Evolutionary conservation across 805 yeast genomes (phyloP), one percentile per base, ranked within the genome.

Genomic region (Allodekkera sacchari): DNA sequence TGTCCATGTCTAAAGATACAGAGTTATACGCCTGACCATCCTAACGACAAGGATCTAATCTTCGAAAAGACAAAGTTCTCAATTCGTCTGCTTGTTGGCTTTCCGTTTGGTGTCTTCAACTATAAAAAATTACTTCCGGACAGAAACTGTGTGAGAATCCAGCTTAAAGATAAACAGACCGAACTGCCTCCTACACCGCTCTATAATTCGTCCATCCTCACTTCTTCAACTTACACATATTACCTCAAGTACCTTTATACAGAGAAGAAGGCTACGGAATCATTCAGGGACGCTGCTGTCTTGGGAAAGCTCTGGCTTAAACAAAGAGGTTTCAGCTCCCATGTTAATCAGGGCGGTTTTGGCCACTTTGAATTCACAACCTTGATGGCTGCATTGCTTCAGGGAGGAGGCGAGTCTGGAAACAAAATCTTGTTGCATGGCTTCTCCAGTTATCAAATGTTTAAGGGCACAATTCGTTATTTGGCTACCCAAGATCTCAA

Each of bases 341-440:
- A 70, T 11, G 51, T 79, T 20, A 63, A 71, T 12, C 64, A 70
- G 26, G 73, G 74, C 28, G 97, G 97, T 0, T 89, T 92, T 55
- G 97, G 97, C 9, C 83, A 80, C 45, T 85, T 85, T 53, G 97
- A 92, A 59, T 87, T 87, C 54, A 78, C 87, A 19, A 60, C 80
- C 23, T 55, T 89, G 31, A 74, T 85, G 77, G 78, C 94, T 25
- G 81, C 87, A 1, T 59, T 92, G 33, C 61, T 92, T 26, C 75
- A 77, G 39, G 96, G 96, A 45, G 94, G 94, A 44, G 88, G 89
- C 37, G 55, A 61, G 6, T 67, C 65, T 42, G 92, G 94, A 10
- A 80, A 78, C 46, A 81, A 77, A 47, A 77, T 85, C 16, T 63
- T 92, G 34, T 55, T 87, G 23, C 80, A 78, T 44, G 98, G 97